Evolutionary conservation across 345 rosid species (phyloP), one percentile per base, ranked within the genome.

Genomic region (Boechera stricta): DNA sequence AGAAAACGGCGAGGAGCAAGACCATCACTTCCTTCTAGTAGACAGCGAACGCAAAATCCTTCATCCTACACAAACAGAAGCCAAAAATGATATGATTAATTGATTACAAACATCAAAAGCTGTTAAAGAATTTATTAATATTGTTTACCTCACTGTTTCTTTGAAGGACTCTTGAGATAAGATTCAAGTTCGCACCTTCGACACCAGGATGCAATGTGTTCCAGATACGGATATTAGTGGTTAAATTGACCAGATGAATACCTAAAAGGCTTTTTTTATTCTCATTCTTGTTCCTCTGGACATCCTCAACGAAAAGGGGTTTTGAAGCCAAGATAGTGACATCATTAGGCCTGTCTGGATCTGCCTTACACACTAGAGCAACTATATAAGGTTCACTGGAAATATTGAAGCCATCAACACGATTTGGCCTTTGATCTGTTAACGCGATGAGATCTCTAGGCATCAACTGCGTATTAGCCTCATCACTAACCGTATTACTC

Each of bases 201-300:
- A 35, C 52, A 66, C 69, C 69, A 28, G 70, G 77, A 31, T 77
- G 61, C 74, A 86, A 21, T 10, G 87, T 79, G 28, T 48, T 73
- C 85, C 82, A 84, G 33, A 80, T 84, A 5, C 85, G 82, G 33
- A 81, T 63, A 32, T 75, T 84, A 21, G 89, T 80, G 1, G 80
- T 80, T 45, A 86, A 54, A 70, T 78, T 84, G 15, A 28, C 51
- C 33, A 84, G 72, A 24, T 55, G 76, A 10, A 82, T 72, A 33
- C 70, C 77, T 4, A 79, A 82, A 21, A 81, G 53, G 18, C 58
- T n/a, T 24, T 70, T 26, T 24, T 41, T 52, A 51, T 64, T 63
- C 60, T 48, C 53, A 4, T 44, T 71, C 49, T 38, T 65, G 5
- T 44, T 47, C 63, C 32, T 76, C 42, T 21, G 28, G 7, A 13